phyloP scores from a whole-genome alignment of 164 flowering plant species.

The Piper longum region DNA sequence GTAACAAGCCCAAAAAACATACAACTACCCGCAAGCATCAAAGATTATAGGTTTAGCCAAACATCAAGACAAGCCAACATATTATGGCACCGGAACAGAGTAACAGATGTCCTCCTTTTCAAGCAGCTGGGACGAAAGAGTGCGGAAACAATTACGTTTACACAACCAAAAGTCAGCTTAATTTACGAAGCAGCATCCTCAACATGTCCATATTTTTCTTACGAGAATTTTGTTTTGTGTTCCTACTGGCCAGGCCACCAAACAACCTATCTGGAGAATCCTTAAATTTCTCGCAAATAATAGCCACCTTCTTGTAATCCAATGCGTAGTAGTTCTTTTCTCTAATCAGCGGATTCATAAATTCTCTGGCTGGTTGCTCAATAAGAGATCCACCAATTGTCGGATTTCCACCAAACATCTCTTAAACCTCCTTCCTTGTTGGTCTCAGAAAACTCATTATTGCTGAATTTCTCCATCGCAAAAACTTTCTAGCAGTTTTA shows the following conservation, averaged over 20 bases:
- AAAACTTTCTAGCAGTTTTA: conserved; percentile 54
- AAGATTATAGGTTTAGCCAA: no score
- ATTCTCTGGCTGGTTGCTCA: conserved; percentile 52
- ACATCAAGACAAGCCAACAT: no score
- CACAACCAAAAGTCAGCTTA: conserved; percentile 29
- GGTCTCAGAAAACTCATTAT: conserved; percentile 51
- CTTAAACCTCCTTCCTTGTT: conserved; percentile 57
- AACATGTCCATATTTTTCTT: conserved; percentile 83
- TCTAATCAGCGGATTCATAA: conserved; percentile 38
- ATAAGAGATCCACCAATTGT: conserved; percentile 62
- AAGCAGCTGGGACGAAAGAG: no score
- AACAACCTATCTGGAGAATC: conserved; percentile 43
- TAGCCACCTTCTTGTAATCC: conserved; percentile 73
- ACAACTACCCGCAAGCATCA: no score
- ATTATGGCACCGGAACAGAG: no score
- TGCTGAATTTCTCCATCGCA: conserved; percentile 69
- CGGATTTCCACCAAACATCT: conserved; percentile 62
- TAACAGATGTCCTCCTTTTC: no score
- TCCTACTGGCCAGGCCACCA: conserved; percentile 67
- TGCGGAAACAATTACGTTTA: no score
- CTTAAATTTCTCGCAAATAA: conserved; percentile 45
- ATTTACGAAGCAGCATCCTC: conserved; percentile 65
- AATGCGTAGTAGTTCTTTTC: conserved; percentile 52
- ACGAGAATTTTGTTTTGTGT: conserved; percentile 54
- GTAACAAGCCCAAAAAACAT: no score